These are phyloP conservation scores for Trichoderma atroviride DNA, from an alignment of 2,329 filamentous ascomycete species.

Conservation along the genomic window DNA sequence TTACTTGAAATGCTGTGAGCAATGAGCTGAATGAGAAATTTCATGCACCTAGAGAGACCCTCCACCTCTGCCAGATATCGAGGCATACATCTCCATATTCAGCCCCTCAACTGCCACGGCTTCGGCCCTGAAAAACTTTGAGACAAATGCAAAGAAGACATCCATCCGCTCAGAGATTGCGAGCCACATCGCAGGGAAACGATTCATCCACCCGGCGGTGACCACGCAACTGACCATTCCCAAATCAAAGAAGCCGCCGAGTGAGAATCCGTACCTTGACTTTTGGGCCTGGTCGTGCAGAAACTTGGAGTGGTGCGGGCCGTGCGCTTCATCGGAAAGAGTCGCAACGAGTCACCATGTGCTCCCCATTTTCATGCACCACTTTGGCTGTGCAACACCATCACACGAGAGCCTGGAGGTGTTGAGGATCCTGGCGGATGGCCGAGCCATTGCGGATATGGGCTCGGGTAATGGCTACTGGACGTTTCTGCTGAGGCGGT, in stretches of 20 bases:
- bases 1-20: background rate
- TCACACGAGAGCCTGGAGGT: slow-evolving; percentile 66
- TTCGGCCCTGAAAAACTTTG: slow-evolving; percentile 64
- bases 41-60: slow-evolving; percentile 44
- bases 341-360: slow-evolving; percentile 66
- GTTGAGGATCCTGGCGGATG: slow-evolving; percentile 58
- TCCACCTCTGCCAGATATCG: slow-evolving; percentile 60
- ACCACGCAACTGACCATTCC: slow-evolving; percentile 46
- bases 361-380: slow-evolving; percentile 74
- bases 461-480: slow-evolving; percentile 77
- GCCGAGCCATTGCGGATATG: slow-evolving; percentile 62
- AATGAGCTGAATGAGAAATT: slow-evolving; percentile 24
- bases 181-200: slow-evolving; percentile 56
- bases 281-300: slow-evolving; percentile 68
- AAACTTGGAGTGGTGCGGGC: slow-evolving; percentile 67
- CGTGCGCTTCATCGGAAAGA: slow-evolving; percentile 54
- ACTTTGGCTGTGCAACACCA: slow-evolving; percentile 74
- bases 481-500: slow-evolving; percentile 68
- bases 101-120: slow-evolving; percentile 59
- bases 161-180: slow-evolving; percentile 62
- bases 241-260: slow-evolving; percentile 48
- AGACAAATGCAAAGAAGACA: slow-evolving; percentile 64
- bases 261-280: slow-evolving; percentile 66
- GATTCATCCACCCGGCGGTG: slow-evolving; percentile 53
- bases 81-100: slow-evolving; percentile 70